Conservation (phyloP, 345 rosid genomes). For the Eucalyptus erythrocorys region DNA sequence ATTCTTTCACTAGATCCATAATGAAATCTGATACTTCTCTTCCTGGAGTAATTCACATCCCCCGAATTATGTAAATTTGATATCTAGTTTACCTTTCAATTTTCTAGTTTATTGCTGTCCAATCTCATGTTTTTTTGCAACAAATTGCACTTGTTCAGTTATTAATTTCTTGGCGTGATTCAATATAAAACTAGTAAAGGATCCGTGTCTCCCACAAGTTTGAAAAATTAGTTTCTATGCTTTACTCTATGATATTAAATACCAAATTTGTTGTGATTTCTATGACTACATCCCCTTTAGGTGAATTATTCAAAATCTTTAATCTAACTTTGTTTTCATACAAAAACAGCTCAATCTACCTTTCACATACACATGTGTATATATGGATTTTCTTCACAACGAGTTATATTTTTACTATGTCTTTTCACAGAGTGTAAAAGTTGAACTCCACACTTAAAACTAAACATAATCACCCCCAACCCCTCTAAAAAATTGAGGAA, state of each 20-base stretch:
- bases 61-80: too few relatives aligned
- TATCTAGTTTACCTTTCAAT: neutral
- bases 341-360: neutral
- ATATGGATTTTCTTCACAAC: neutral
- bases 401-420: accelerated
- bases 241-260: neutral
- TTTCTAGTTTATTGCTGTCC: neutral
- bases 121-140: neutral
- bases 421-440: too few relatives aligned
- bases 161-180: neutral
- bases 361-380: neutral
- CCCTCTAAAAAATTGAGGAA: too few relatives aligned
- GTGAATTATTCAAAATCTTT: neutral
- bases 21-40: neutral
- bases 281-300: neutral
- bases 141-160: neutral
- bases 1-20: too few relatives aligned
- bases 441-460: too few relatives aligned
- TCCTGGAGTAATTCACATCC: neutral
- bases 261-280: neutral
- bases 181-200: neutral
- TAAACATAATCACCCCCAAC: too few relatives aligned
- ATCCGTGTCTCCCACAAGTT: neutral
- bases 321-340: neutral
- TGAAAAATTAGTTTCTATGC: neutral